Base-by-base conservation (phyloP, 2,329 filamentous ascomycete genomes). In the Fusarium coffeatum region DNA sequence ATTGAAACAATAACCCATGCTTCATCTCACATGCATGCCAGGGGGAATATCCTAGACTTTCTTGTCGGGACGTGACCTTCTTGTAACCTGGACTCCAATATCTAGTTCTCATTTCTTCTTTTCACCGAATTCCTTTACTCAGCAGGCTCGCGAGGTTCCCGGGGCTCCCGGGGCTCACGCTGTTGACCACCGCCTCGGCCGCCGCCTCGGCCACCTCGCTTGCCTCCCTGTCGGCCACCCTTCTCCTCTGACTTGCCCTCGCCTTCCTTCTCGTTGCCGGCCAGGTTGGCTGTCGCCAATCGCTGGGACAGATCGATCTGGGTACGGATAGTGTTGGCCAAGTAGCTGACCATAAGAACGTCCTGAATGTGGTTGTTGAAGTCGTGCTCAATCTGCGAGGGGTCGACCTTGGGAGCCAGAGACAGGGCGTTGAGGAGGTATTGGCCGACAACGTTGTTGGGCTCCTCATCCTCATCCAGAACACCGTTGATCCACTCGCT, bases 301-400 rank as follows among this genome's bases (percentile, higher is more conserved):
- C 95, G 90, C 87, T 98, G 97, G 72, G 94, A 97, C 64, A 99
- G 90, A 78, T 98, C 96, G 85, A 99, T 98, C 86, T 99, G 96
- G 74, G 95, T 98, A 82, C 95, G 93, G 83, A 98, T 97, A 73
- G 94, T 98, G 87, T 98, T 99, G 80, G 96, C 94, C 72, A 99
- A 88, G 86, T 99, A 99, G 74, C 94, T 97, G 76, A 99, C 94
- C 81, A 98, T 94, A 73, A 99, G 90, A 66, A 99, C 94, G 81
- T 99, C 96, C 85, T 99, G 96, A 82, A 99, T 94, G 85, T 99
- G 96, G 86, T 97, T 97, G 89, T 99, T 99, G 89, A 99, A 99
- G 86, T 98, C 94, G 79, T 92, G 88, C 87, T 99, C 96, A 78
- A 99, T 94, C 80, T 97, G 92, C 67, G 90, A 88, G 40, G 91